Conservation (phyloP, 192 early-diverging fungal species). For the Ambispora gerdemannii region DNA sequence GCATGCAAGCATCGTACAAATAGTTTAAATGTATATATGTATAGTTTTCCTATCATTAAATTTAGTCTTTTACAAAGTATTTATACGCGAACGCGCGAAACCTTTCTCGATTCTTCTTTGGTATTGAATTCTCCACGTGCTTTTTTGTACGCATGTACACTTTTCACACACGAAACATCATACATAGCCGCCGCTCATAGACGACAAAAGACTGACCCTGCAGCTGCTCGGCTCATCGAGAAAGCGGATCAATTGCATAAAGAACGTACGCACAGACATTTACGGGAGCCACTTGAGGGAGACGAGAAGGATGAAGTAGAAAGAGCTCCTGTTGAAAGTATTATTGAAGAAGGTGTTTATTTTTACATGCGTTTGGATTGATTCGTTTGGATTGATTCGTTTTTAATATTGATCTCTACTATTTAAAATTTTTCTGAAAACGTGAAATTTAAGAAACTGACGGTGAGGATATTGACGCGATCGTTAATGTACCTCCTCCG, state of each 20-base stretch:
- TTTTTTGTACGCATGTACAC: not conserved
- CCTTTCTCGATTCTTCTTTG: too few species aligned
- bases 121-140: not conserved
- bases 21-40: too few species aligned
- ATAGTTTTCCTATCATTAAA: too few species aligned
- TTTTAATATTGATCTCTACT: not conserved
- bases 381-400: not conserved
- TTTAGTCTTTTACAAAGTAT: too few species aligned
- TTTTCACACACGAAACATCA: not conserved
- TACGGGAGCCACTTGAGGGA: constrained; percentile 4
- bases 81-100: too few species aligned
- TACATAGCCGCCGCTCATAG: constrained; percentile 28
- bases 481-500: constrained; percentile 19
- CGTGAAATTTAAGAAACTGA: not conserved
- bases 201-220: constrained; percentile 31
- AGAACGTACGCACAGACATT: constrained; percentile 23
- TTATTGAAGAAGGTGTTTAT: not conserved
- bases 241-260: constrained; percentile 32
- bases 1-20: not conserved
- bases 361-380: not conserved
- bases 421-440: not conserved
- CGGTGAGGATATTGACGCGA: constrained; percentile 24
- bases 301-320: not conserved
- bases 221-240: constrained; percentile 25
- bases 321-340: not conserved